phyloP scores from a whole-genome alignment of 2,329 filamentous ascomycete species.

The Mollisia scopiformis region DNA sequence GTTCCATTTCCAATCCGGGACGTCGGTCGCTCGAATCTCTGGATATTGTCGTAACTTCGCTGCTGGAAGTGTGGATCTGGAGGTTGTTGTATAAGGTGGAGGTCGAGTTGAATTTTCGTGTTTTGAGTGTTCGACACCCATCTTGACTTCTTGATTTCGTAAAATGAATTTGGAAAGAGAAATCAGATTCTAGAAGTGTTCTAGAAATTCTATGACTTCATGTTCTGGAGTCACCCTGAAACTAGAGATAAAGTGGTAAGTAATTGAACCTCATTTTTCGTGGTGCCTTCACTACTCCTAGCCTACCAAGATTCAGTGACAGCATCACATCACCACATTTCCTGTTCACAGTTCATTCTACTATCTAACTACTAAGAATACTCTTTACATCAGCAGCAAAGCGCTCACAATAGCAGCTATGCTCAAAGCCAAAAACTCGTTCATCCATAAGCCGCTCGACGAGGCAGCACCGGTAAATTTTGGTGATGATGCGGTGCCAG shows the following conservation, averaged over 20 bases:
- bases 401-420: not conserved
- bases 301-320: not conserved
- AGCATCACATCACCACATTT: not conserved
- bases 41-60: not conserved
- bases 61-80: not conserved
- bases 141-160: not conserved
- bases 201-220: not conserved
- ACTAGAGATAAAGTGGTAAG: not conserved
- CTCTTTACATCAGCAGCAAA: not conserved
- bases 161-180: not conserved
- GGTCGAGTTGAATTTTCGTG: not conserved
- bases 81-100: not conserved
- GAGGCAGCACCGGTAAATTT: not conserved
- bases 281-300: not conserved
- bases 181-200: not conserved
- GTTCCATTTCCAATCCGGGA: not conserved
- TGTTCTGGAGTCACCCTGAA: not conserved
- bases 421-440: not conserved
- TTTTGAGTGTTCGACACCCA: not conserved
- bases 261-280: not conserved
- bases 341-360: not conserved
- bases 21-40: not conserved
- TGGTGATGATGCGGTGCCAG: not conserved
- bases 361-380: no score
- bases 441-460: not conserved